Evolutionary conservation across 1,139 yeast species (phyloP).

Genomic region (Zygotorulaspora mrakii): DNA sequence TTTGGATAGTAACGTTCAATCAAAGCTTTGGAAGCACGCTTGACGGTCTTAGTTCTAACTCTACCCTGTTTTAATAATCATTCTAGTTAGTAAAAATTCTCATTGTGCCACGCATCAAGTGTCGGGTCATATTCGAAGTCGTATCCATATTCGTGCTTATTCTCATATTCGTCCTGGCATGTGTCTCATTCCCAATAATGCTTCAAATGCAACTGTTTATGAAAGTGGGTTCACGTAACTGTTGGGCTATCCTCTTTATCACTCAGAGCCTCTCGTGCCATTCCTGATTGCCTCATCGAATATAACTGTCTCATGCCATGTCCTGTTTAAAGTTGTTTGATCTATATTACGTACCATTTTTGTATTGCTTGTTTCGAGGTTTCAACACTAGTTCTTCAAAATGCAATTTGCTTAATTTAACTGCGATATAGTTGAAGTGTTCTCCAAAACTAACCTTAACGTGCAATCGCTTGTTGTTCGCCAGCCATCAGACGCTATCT

Average conservation of each 20-base stretch:
- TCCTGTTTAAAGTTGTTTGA: background rate
- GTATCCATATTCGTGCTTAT: too few relatives aligned
- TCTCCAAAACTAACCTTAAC: background rate
- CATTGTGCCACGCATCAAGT: background rate
- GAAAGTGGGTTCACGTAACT: background rate
- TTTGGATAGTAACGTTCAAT: constrained; percentile 99
- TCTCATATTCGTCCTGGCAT: background rate
- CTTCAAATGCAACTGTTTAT: too few relatives aligned
- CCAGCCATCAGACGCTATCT: too few relatives aligned
- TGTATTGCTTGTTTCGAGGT: constrained; percentile 30
- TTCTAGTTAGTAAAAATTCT: constrained; percentile 8
- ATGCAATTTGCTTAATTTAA: too few relatives aligned
- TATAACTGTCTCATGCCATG: constrained; percentile 1
- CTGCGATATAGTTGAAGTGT: background rate
- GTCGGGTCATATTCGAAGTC: background rate
- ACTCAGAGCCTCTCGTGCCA: background rate
- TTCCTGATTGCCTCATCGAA: background rate
- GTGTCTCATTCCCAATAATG: too few relatives aligned
- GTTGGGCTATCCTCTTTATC: background rate
- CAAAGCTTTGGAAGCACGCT: constrained; percentile 99
- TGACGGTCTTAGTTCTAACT: constrained; percentile 99
- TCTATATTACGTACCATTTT: constrained; percentile 32
- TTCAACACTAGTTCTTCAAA: constrained; percentile 8
- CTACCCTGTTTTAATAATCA: constrained; percentile 61
- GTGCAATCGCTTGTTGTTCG: background rate